Percentiles rank a stretch among this genome's conserved stretches.
Conservation (phyloP, 441 rosid species). For the Jatropha multifida region DNA sequence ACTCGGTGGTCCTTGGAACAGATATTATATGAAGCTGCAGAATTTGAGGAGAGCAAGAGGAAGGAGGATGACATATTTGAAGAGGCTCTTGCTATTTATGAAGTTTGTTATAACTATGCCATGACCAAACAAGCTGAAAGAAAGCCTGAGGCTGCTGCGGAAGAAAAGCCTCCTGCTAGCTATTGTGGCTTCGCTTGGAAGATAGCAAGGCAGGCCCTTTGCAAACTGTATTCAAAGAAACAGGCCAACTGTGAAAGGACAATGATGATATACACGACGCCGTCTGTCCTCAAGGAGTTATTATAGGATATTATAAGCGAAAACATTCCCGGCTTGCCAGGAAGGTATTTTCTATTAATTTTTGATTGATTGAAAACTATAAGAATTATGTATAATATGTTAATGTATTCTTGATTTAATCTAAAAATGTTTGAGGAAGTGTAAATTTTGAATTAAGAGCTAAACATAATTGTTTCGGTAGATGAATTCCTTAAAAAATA, state of each 20-base stretch:
- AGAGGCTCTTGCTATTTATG: slow-evolving; percentile 57
- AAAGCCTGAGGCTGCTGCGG: no score
- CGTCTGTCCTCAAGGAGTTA: slow-evolving; percentile 42
- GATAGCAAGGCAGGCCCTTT: slow-evolving; percentile 65
- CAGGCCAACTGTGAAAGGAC: slow-evolving; percentile 19
- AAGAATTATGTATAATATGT: no score
- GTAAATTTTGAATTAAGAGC: no score
- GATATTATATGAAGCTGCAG: slow-evolving; percentile 54
- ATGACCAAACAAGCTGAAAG: not conserved
- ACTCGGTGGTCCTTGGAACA: slow-evolving; percentile 15
- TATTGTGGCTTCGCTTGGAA: slow-evolving; percentile 67
- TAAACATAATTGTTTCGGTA: no score
- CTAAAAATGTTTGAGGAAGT: no score
- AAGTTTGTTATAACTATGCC: slow-evolving; percentile 48
- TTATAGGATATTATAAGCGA: not conserved
- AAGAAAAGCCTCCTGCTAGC: not conserved
- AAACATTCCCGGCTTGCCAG: no score
- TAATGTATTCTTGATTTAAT: no score
- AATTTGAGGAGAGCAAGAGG: slow-evolving; percentile 45
- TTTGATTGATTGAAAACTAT: no score
- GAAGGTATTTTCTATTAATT: no score
- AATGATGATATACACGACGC: slow-evolving; percentile 7
- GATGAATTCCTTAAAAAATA: no score
- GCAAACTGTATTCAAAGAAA: slow-evolving; percentile 28
- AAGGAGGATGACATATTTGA: slow-evolving; percentile 36